These are phyloP conservation scores for Echria macrotheca DNA, from an alignment of 495 filamentous ascomycete genomes.

Conservation along the genomic window DNA sequence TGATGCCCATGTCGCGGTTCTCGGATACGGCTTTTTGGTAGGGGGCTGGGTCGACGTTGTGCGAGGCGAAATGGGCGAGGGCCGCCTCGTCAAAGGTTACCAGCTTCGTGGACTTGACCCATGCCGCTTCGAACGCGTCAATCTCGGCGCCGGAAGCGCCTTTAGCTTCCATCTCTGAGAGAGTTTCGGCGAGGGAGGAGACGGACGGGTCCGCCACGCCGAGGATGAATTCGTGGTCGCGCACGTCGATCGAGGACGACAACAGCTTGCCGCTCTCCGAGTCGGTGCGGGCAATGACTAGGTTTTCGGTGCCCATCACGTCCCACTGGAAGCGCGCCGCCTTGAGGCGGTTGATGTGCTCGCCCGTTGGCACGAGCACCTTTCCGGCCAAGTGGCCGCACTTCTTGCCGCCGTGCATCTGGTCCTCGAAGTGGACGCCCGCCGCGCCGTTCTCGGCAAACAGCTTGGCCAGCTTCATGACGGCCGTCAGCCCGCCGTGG, in stretches of 20 bases:
- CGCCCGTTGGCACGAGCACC: conserved; percentile 86
- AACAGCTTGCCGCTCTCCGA: conserved; percentile 88
- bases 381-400: conserved; percentile 97
- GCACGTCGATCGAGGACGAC: conserved; percentile 81
- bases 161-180: conserved; percentile 81
- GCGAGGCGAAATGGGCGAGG: conserved; percentile 60
- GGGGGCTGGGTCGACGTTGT: conserved; percentile 52
- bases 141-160: conserved; percentile 77
- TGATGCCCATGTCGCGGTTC: conserved; percentile 68
- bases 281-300: conserved; percentile 92
- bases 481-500: conserved; percentile 83
- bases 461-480: conserved; percentile 93
- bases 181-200: conserved; percentile 75
- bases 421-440: conserved; percentile 95
- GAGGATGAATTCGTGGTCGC: conserved; percentile 95
- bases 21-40: conserved; percentile 57
- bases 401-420: conserved; percentile 96
- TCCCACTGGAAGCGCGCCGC: conserved; percentile 97
- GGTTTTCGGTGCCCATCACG: conserved; percentile 89
- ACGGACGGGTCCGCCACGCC: conserved; percentile 67
- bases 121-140: conserved; percentile 76
- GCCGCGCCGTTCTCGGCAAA: conserved; percentile 98
- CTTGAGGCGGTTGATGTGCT: conserved; percentile 92
- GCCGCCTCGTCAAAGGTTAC: conserved; percentile 91
- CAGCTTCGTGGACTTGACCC: conserved; percentile 82